These are phyloP conservation scores for Pythium rhizo-oryzae DNA, from an alignment of 352 stramenopile species.

Conservation along the genomic window DNA sequence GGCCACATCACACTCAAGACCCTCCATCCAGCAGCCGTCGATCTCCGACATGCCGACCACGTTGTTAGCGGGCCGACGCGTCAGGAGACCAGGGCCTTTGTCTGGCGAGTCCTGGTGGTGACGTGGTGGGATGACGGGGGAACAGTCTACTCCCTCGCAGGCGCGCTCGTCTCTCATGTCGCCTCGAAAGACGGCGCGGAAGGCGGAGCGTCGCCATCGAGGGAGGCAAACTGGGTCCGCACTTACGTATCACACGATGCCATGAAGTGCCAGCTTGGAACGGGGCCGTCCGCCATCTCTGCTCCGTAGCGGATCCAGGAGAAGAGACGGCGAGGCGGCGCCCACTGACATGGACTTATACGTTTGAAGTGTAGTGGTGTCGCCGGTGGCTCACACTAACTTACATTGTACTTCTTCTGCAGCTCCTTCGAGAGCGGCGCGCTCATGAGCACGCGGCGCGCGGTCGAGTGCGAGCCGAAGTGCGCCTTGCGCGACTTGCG, in stretches of 20 bases:
- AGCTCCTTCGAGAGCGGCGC: slow-evolving; percentile 99
- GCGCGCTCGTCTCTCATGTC: not conserved
- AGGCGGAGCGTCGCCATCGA: not conserved
- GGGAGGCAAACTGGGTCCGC: slow-evolving; percentile 37
- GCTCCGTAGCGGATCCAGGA: too few species aligned
- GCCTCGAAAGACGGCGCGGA: not conserved
- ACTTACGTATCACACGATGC: slow-evolving; percentile 88
- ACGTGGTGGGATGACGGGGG: not conserved
- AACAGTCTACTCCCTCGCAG: not conserved
- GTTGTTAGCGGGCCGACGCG: too few species aligned
- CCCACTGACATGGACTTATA: slow-evolving; percentile 89
- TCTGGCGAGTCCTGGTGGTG: too few species aligned
- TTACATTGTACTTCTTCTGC: slow-evolving; percentile 99
- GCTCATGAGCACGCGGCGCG: slow-evolving; percentile 97
- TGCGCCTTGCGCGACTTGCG: slow-evolving; percentile 99
- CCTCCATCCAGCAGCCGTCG: too few species aligned
- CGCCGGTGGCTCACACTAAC: slow-evolving; percentile 59
- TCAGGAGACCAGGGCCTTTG: too few species aligned
- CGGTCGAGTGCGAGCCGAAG: slow-evolving; percentile 97
- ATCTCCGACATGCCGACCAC: too few species aligned
- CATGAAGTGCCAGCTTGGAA: slow-evolving; percentile 85
- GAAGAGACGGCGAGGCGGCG: too few species aligned
- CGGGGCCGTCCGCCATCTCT: slow-evolving; percentile 1
- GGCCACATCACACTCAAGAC: too few species aligned
- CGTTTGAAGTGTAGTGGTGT: slow-evolving; percentile 81